Conservation (phyloP, 1,284 basidiomycete species). For the Thelephora terrestris region DNA sequence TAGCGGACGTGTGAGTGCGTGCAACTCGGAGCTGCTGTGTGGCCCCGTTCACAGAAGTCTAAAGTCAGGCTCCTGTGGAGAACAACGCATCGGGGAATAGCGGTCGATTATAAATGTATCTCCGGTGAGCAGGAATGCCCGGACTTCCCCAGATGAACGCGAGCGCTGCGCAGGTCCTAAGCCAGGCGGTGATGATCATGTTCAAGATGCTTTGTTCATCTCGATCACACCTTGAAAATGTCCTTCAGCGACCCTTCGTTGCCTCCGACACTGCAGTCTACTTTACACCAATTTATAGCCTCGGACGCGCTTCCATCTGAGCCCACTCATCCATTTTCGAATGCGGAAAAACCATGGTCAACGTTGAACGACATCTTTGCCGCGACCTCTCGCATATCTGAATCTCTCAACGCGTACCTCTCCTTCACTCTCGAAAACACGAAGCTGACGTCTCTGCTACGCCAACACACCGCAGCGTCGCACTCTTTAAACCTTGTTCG, state of each 20-base stretch:
- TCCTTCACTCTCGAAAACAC: conserved; percentile 42
- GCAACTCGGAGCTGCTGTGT: too few species aligned
- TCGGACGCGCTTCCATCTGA: conserved; percentile 26
- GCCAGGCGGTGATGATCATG: too few species aligned
- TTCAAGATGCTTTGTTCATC: too few species aligned
- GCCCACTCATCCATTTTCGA: conserved; percentile 40
- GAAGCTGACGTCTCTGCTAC: conserved; percentile 55
- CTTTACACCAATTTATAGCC: conserved; percentile 31
- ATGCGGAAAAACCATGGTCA: conserved; percentile 27
- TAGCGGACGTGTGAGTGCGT: too few species aligned
- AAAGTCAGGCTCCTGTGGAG: too few species aligned
- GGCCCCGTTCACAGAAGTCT: too few species aligned
- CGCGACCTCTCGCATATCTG: conserved; percentile 38
- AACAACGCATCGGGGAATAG: too few species aligned
- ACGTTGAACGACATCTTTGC: conserved; percentile 41
- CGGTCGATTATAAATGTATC: too few species aligned
- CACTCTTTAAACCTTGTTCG: conserved; percentile 40
- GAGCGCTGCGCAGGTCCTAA: too few species aligned
- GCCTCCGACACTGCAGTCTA: conserved; percentile 30
- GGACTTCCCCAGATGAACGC: too few species aligned
- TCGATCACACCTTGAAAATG: too few species aligned
- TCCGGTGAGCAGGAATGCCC: too few species aligned
- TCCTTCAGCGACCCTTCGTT: background rate
- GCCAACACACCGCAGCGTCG: conserved; percentile 48
- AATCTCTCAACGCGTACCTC: conserved; percentile 42